phyloP scores from a whole-genome alignment of 352 stramenopile genomes.

The Peronospora farinosa region DNA sequence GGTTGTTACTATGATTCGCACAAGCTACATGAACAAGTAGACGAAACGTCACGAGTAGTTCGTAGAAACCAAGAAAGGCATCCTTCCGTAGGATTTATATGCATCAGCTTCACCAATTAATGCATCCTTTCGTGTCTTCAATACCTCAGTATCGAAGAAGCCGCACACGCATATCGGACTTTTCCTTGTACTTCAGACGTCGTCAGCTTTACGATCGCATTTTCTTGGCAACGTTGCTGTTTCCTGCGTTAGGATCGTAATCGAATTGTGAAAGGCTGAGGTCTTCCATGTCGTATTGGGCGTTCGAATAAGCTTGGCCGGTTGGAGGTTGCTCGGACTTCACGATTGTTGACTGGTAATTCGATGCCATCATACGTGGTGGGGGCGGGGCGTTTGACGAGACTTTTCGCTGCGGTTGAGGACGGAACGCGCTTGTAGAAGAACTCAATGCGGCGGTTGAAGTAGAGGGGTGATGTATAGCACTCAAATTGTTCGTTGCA shows the following conservation, averaged over 20 bases:
- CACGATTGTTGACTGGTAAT: slow-evolving; percentile 18
- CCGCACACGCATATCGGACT: not conserved
- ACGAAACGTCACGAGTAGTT: slow-evolving; percentile 93
- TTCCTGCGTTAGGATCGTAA: slow-evolving; percentile 45
- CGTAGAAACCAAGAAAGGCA: slow-evolving; percentile 89
- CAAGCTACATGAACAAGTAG: slow-evolving; percentile 90
- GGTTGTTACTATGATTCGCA: slow-evolving; percentile 84
- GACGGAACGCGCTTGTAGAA: slow-evolving; percentile 19
- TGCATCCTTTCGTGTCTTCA: slow-evolving; percentile 17
- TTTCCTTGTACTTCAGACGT: not conserved
- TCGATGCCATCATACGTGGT: slow-evolving; percentile 32
- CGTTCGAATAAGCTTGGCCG: slow-evolving; percentile 14
- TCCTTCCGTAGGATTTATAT: slow-evolving; percentile 43
- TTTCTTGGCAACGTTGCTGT: slow-evolving; percentile 28
- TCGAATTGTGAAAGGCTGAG: slow-evolving; percentile 83
- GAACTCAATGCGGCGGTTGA: slow-evolving; percentile 1
- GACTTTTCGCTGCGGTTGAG: slow-evolving; percentile 22
- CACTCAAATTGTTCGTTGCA: slow-evolving; percentile 18
- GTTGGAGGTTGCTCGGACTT: slow-evolving; percentile 18
- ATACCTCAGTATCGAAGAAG: slow-evolving; percentile 1
- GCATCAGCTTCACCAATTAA: slow-evolving; percentile 9
- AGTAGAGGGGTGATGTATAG: slow-evolving; percentile 1
- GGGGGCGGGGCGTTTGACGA: slow-evolving; percentile 42
- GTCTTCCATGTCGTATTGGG: slow-evolving; percentile 69
- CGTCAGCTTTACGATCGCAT: slow-evolving; percentile 29